Percentiles rank a stretch among this genome's conserved stretches.
These are phyloP conservation scores for Cutaneotrichosporon sp. DNA, from an alignment of 1,284 basidiomycete genomes.

Conservation along the genomic window DNA sequence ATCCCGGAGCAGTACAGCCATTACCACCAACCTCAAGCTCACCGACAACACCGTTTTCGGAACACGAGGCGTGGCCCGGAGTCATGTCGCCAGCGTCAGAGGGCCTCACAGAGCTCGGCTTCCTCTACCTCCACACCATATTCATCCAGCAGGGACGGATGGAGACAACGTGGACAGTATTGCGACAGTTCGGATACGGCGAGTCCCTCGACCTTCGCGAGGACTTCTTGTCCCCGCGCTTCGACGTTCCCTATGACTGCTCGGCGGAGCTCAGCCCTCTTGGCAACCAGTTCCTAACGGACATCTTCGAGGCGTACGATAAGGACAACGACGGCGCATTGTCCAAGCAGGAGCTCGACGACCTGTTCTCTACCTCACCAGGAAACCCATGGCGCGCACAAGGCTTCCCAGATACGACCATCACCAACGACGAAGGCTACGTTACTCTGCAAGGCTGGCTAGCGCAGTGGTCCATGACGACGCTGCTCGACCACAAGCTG, in stretches of 20 bases:
- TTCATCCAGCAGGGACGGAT: slow-evolving; percentile 95
- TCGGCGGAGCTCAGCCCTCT: slow-evolving; percentile 89
- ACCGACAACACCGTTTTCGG: slow-evolving; percentile 5
- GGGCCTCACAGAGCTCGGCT: slow-evolving; percentile 88
- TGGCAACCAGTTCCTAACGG: slow-evolving; percentile 96
- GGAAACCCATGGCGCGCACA: slow-evolving; percentile 86
- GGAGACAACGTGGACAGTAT: slow-evolving; percentile 96
- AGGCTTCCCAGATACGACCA: slow-evolving; percentile 83
- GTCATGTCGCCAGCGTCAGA: slow-evolving; percentile 32
- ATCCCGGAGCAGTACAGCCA: slow-evolving; percentile 44
- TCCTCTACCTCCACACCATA: slow-evolving; percentile 90
- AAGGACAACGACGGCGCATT: slow-evolving; percentile 96
- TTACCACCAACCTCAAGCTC: slow-evolving; percentile 22
- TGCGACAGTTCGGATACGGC: slow-evolving; percentile 92
- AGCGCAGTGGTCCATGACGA: slow-evolving; percentile 99
- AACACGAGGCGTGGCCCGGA: slow-evolving; percentile 3
- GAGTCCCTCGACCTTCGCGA: slow-evolving; percentile 89
- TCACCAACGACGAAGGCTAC: slow-evolving; percentile 81
- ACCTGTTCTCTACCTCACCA: slow-evolving; percentile 88
- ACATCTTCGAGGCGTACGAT: slow-evolving; percentile 94
- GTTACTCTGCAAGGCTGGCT: slow-evolving; percentile 97
- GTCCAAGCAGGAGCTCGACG: slow-evolving; percentile 75
- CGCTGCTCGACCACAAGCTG: slow-evolving; percentile 82
- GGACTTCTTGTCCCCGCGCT: slow-evolving; percentile 77
- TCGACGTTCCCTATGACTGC: slow-evolving; percentile 87